These are phyloP conservation scores for Magnusiomyces suaveolens DNA, from an alignment of 1,139 yeast species.

Conservation along the genomic window DNA sequence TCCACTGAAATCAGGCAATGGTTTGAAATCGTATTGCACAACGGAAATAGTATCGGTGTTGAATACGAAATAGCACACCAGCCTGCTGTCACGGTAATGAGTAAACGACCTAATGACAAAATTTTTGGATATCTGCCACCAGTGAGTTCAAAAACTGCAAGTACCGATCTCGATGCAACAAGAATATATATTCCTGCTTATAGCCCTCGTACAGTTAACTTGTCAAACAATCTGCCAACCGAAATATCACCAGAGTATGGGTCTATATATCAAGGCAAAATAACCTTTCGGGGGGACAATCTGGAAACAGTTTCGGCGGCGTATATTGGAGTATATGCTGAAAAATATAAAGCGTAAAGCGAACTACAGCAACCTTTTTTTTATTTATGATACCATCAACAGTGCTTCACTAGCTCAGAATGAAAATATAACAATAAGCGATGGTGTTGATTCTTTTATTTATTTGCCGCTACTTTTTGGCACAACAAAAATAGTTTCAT, in stretches of 20 bases:
- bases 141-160: neutral
- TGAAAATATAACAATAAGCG: neutral
- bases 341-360: slow-evolving; percentile 7
- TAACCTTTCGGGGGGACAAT: slow-evolving; percentile 4
- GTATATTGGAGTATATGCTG: slow-evolving; percentile 5
- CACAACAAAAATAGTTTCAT: neutral
- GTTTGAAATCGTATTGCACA: slow-evolving; percentile 6
- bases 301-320: slow-evolving; percentile 6
- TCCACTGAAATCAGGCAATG: neutral
- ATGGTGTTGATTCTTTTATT: neutral
- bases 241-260: slow-evolving; percentile 1
- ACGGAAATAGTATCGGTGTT: slow-evolving; percentile 14
- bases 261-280: slow-evolving; percentile 8
- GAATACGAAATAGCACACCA: slow-evolving; percentile 14
- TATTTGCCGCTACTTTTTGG: neutral
- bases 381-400: neutral
- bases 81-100: slow-evolving; percentile 15
- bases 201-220: slow-evolving; percentile 1
- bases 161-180: neutral
- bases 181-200: slow-evolving; percentile 6
- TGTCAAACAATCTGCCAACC: slow-evolving; percentile 4
- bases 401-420: slow-evolving; percentile 1
- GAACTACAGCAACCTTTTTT: slow-evolving; percentile 3
- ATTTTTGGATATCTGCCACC: slow-evolving; percentile 14
- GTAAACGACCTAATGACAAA: slow-evolving; percentile 1